Evolutionary conservation across 495 filamentous ascomycete species (phyloP).

Genomic region (Podospora tetraspora): DNA sequence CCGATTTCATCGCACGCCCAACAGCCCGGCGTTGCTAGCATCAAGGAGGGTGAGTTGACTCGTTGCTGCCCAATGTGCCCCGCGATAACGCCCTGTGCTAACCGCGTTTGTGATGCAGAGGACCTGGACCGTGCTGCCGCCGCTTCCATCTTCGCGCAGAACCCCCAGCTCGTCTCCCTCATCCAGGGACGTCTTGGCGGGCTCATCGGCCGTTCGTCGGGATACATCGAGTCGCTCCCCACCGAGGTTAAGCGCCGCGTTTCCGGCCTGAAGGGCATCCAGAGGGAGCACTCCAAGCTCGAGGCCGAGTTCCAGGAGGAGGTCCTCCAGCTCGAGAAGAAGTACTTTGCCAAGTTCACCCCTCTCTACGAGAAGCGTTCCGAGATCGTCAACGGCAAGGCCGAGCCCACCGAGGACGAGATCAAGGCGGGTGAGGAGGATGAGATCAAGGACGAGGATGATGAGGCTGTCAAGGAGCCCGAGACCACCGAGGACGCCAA

Average conservation of each 20-base stretch:
- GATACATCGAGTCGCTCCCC: conserved; percentile 95
- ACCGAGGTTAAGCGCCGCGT: conserved; percentile 84
- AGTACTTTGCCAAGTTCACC: conserved; percentile 97
- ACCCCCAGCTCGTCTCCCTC: conserved; percentile 89
- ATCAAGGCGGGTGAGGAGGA: conserved; percentile 80
- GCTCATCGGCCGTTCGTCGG: conserved; percentile 90
- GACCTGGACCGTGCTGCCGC: conserved; percentile 80
- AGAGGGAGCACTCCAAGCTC: conserved; percentile 97
- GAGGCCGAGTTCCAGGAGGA: conserved; percentile 98
- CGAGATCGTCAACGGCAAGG: conserved; percentile 81
- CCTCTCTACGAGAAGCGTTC: conserved; percentile 95
- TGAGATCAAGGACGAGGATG: conserved; percentile 51
- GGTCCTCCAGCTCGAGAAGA: conserved; percentile 96
- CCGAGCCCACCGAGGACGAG: conserved; percentile 81
- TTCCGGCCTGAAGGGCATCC: conserved; percentile 90
- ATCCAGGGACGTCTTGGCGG: conserved; percentile 93
- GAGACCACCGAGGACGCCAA: conserved; percentile 37
- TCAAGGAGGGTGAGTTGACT: conserved; percentile 80
- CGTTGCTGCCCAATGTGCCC: conserved; percentile 23
- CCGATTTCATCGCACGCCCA: conserved; percentile 97
- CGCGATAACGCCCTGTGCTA: conserved; percentile 2
- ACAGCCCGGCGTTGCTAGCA: conserved; percentile 88
- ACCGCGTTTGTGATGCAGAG: conserved; percentile 52
- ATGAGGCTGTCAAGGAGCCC: conserved; percentile 50
- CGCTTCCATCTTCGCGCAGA: conserved; percentile 86